Conservation (phyloP, 2,329 filamentous ascomycete species). For the Trichoderma arundinaceum region DNA sequence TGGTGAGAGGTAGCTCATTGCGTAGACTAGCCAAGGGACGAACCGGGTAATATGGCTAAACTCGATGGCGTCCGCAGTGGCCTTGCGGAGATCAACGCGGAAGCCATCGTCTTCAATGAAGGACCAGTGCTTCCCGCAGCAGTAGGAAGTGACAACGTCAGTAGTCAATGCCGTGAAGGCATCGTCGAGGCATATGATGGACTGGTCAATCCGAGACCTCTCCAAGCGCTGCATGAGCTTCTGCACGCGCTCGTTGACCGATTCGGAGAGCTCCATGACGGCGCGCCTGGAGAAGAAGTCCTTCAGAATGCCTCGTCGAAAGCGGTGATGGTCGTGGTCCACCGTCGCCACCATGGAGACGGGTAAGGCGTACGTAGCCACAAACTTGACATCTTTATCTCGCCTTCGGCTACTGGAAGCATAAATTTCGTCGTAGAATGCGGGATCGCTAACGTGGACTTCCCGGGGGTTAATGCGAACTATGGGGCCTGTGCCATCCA, state of each 20-base stretch:
- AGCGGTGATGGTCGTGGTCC: constrained; percentile 32
- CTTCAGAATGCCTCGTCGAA: constrained; percentile 32
- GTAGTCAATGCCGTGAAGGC: constrained; percentile 35
- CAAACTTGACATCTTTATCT: constrained; percentile 26
- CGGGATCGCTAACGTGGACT: constrained; percentile 40
- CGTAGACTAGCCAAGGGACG: constrained; percentile 28
- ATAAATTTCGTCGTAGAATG: constrained; percentile 40
- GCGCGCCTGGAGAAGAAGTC: constrained; percentile 39
- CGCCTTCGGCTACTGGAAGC: constrained; percentile 28
- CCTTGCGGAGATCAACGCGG: constrained; percentile 24
- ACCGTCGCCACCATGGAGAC: constrained; percentile 29
- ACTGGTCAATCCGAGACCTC: neutral
- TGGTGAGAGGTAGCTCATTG: constrained; percentile 24
- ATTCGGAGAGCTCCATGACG: constrained; percentile 32
- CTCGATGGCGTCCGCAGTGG: constrained; percentile 14
- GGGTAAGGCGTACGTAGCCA: constrained; percentile 29
- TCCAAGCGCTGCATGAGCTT: constrained; percentile 30
- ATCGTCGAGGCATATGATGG: constrained; percentile 31
- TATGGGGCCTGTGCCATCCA: constrained; percentile 39
- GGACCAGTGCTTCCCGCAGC: constrained; percentile 34
- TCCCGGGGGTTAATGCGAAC: constrained; percentile 44
- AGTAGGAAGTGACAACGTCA: constrained; percentile 34
- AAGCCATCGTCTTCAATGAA: constrained; percentile 33
- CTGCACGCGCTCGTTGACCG: constrained; percentile 33
- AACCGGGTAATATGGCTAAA: constrained; percentile 33